Evolutionary conservation across 495 filamentous ascomycete species (phyloP), one percentile per base, ranked within the genome.

Genomic region (Penicillium tannophilum): DNA sequence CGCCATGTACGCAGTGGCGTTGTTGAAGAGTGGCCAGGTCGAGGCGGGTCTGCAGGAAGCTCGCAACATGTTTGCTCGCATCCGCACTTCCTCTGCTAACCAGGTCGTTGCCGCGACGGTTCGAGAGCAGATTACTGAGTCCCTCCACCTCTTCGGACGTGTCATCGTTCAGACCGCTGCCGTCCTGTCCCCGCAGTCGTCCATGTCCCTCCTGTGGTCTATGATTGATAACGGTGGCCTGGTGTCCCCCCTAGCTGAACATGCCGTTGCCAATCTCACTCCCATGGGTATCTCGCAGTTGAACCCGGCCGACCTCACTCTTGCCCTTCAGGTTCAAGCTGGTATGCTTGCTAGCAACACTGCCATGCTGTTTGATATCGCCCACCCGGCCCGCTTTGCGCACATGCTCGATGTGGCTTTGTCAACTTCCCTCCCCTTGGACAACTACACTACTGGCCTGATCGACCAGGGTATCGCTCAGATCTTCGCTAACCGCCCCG

Each of bases 41-140:
- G 84, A 87, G 17, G 88, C 90, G 54, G 92, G 87, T 35, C 79
- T 96, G 54, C 75, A 82, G 14, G 85, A 92, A 60, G 86, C 89
- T 26, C 89, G 93, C 52, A 76, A 85, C 67, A 91, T 94, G 87
- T 96, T 96, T 69, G 75, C 82, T 56, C 88, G 88, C 42, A 89
- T 96, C 59, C 87, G 90, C 56, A 82, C 82, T 46, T 65, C 77
- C 41, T 77, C 79, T 54, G 54, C 63, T 24, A 56, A 61, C n/a
- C 44, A 73, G 33, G 26, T 41, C 50, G 77, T 67, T 23, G 58
- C 59, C 52, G 50, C 78, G 48, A 63, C 62, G 30, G 68, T 87
- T 50, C 73, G 82, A 30, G 91, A 93, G 62, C 87, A 92, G 72
- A 88, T 96, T 49, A 93, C 96, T 63, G 93, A 97, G 68, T 90